Evolutionary conservation across 495 filamentous ascomycete species (phyloP), one percentile per base, ranked within the genome.

Genomic region (Astrocystis sublimbata): DNA sequence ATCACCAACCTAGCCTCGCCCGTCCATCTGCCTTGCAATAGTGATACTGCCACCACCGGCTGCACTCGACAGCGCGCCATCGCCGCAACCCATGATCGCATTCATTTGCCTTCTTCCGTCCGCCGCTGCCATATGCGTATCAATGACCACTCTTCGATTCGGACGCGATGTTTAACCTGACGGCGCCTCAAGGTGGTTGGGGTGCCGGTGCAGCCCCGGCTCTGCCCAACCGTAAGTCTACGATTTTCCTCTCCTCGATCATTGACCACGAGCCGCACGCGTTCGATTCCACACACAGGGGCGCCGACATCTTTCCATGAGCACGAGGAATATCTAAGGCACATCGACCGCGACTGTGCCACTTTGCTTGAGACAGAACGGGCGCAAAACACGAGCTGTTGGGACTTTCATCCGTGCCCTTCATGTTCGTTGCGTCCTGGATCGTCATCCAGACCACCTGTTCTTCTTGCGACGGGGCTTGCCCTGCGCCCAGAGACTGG

Each of bases 211-310:
- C 41, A 28, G 36, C 67, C 62, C 58, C 50, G 41, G 53, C 58
- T 53, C 56, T 62, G 53, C 60, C 26, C 60, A 72, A 72, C 65
- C 67, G 69, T 72, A 72, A 72, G 69, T 72, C 62, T 52, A 38
- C 45, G 52, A 53, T 55, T 59, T 70, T 65, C 61, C 59, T 67
- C 66, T 67, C 40, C 51, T 65, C 56, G 50, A 49, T 49, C 24
- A 49, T 30, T 26, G 46, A 63, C 33, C 47, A 62, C 58, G 40
- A 54, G 41, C 50, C 30, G 26, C 59, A 52, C 28, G 17, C 36
- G 23, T 40, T 33, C n/a, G 41, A 38, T 5, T 40, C 23, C 8
- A 10, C 8, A 10, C 8, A 3, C 15, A 4, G 36, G 38, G 13
- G 6, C 41, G n/a, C n/a, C n/a, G n/a, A n/a, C 46, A n/a, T 52